phyloP scores from a whole-genome alignment of 495 filamentous ascomycete genomes.

The Neurospora sp. region DNA sequence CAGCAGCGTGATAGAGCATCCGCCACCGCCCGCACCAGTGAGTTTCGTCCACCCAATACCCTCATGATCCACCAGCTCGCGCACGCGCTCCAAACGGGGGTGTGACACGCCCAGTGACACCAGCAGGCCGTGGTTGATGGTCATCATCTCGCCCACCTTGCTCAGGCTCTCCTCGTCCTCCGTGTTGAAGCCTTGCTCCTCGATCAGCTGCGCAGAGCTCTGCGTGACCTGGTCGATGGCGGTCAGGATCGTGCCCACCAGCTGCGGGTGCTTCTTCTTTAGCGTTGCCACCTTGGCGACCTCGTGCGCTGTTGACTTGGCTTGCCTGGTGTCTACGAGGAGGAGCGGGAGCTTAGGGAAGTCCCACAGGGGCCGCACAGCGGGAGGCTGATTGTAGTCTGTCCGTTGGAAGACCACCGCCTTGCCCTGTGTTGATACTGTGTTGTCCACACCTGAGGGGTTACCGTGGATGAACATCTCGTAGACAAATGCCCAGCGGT shows the following conservation, averaged over 20 bases:
- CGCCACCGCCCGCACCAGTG: constrained; percentile 89
- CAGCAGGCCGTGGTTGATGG: constrained; percentile 85
- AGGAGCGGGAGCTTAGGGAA: constrained; percentile 88
- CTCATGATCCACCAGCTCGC: constrained; percentile 80
- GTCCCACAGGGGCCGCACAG: constrained; percentile 63
- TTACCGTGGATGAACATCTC: constrained; percentile 97
- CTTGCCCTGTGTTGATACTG: constrained; percentile 85
- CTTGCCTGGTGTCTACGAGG: constrained; percentile 75
- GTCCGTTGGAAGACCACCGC: constrained; percentile 79
- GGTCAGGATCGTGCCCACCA: constrained; percentile 70
- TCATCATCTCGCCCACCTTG: constrained; percentile 73
- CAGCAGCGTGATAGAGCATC: constrained; percentile 85
- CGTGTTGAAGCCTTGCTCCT: constrained; percentile 50
- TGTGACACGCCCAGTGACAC: constrained; percentile 87
- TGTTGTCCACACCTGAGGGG: constrained; percentile 94
- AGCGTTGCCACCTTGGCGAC: constrained; percentile 76
- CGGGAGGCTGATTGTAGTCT: constrained; percentile 68
- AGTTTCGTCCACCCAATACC: constrained; percentile 96
- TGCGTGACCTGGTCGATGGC: constrained; percentile 73
- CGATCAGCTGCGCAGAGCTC: constrained; percentile 62
- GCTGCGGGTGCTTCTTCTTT: constrained; percentile 53
- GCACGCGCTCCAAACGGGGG: constrained; percentile 80
- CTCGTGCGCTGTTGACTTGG: constrained; percentile 71
- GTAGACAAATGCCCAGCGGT: constrained; percentile 92
- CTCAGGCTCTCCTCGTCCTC: constrained; percentile 47